Percentiles rank a stretch among this genome's conserved stretches.
These are phyloP conservation scores for Pinus tabuliformis DNA, from an alignment of 75 land plant species.

Conservation along the genomic window DNA sequence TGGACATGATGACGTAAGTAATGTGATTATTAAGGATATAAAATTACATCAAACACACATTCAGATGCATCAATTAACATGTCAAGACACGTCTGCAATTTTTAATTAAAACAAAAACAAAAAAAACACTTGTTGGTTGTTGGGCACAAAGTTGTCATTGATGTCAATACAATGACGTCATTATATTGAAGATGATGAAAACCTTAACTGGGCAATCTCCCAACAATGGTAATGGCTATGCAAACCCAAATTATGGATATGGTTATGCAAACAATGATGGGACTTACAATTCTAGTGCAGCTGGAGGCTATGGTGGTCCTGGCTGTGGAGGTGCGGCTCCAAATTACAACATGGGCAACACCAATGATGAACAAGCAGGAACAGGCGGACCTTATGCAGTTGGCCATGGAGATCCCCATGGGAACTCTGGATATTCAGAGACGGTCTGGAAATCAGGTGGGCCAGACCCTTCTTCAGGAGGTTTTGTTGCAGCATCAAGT, in stretches of 20 bases:
- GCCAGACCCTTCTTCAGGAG: slow-evolving; percentile 36
- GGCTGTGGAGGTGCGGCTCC: slow-evolving; percentile 54
- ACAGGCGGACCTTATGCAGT: slow-evolving; percentile 40
- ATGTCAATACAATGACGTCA: too few species aligned
- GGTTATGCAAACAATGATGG: slow-evolving; percentile 60
- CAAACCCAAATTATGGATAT: slow-evolving; percentile 63
- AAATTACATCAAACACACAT: too few species aligned
- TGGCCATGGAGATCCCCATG: slow-evolving; percentile 64
- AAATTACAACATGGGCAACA: slow-evolving; percentile 21
- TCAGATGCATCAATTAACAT: too few species aligned
- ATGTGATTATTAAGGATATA: too few species aligned
- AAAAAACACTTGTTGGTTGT: too few species aligned
- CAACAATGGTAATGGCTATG: slow-evolving; percentile 54
- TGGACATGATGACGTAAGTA: too few species aligned
- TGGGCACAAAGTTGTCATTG: too few species aligned
- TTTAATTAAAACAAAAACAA: too few species aligned
- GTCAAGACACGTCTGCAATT: too few species aligned
- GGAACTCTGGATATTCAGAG: slow-evolving; percentile 58
- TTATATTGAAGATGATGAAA: too few species aligned
- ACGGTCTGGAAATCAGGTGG: slow-evolving; percentile 59
- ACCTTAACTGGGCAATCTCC: slow-evolving; percentile 52
- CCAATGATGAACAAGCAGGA: slow-evolving; percentile 28
- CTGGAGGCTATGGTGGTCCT: slow-evolving; percentile 58
- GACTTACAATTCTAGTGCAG: slow-evolving; percentile 37
- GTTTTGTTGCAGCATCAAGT: slow-evolving; percentile 15